Evolutionary conservation across 495 filamentous ascomycete species (phyloP), one percentile per base, ranked within the genome.

Genomic region (Annulohypoxylon maeteangense): DNA sequence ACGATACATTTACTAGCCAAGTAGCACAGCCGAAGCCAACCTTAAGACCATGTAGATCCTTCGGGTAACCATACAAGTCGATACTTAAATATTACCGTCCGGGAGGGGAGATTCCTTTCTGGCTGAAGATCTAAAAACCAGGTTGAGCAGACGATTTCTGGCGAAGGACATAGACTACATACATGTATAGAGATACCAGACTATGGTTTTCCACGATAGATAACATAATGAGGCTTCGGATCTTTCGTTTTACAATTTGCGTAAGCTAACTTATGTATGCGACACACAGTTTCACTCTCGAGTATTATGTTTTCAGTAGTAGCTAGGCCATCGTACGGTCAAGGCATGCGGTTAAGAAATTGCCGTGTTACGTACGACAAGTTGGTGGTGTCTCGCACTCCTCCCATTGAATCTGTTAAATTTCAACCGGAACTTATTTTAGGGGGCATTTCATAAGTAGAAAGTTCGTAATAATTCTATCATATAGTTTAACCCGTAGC

Each of bases 241-340:
- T 1, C 12, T 4, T 42, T 16, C n/a, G 4, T 7, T 4, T 20
- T 50, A 6, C 47, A 1, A 27, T 6, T 38, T 56, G 32, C 11
- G 16, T 7, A 31, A 38, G 31, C 16, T 7, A 50, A 3, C 45
- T 20, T 3, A 45, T 44, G n/a, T 56, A 22, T 14, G 25, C 36
- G 4, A 8, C 22, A 65, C 29, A 25, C 34, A 51, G 27, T 38
- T 44, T 0, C 40, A 20, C 53, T 31, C 31, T 66, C 42, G 16
- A 34, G 8, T 10, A 51, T 47, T 29, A 25, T 51, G 63, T 58
- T 50, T 65, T 38, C 25, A 38, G 20, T 66, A 18, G 5, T 57
- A 20, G 7, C 29, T 31, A 59, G 7, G 20, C 29, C 40, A 0
- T 48, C 25, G 23, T 57, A 5, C 57, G 55, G 16, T 25, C 25